Conservation (phyloP, 352 stramenopile species). For the Globisporangium iwayamae region DNA sequence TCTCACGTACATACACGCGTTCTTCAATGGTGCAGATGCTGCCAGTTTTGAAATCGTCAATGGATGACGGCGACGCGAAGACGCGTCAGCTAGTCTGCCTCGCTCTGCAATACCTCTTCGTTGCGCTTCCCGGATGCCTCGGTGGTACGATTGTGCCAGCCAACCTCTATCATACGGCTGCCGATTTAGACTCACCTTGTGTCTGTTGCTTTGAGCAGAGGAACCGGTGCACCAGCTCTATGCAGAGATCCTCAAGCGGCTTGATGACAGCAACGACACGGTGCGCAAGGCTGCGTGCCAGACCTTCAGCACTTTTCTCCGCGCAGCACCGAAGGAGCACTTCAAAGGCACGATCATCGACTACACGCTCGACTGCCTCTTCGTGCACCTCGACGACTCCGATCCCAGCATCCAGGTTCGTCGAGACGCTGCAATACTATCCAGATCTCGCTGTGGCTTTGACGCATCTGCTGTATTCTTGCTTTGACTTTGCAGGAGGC, state of each 20-base stretch:
- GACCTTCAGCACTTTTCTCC: slow-evolving; percentile 87
- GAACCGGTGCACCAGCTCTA: slow-evolving; percentile 90
- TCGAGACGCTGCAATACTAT: background rate
- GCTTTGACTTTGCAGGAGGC: slow-evolving; percentile 32
- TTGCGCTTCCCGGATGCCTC: slow-evolving; percentile 71
- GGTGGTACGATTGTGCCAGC: slow-evolving; percentile 35
- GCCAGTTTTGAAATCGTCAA: slow-evolving; percentile 83
- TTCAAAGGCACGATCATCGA: slow-evolving; percentile 89
- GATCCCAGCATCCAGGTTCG: slow-evolving; percentile 81
- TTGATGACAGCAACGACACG: slow-evolving; percentile 90
- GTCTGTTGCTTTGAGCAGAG: slow-evolving; percentile 38
- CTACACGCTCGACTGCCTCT: slow-evolving; percentile 88
- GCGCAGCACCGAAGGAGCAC: slow-evolving; percentile 75
- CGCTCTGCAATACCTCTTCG: slow-evolving; percentile 85
- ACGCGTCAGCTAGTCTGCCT: slow-evolving; percentile 86
- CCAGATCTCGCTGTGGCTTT: slow-evolving; percentile 3
- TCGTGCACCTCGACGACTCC: slow-evolving; percentile 90
- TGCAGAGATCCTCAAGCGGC: slow-evolving; percentile 89
- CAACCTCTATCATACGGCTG: background rate
- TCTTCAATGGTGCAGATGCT: slow-evolving; percentile 54
- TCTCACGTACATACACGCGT: background rate
- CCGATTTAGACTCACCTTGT: background rate
- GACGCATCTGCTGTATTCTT: slow-evolving; percentile 6
- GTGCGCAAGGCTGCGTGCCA: slow-evolving; percentile 86
- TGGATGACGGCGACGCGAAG: slow-evolving; percentile 87